phyloP scores from a whole-genome alignment of 805 yeast genomes.

The Spathaspora hagerdaliae region DNA sequence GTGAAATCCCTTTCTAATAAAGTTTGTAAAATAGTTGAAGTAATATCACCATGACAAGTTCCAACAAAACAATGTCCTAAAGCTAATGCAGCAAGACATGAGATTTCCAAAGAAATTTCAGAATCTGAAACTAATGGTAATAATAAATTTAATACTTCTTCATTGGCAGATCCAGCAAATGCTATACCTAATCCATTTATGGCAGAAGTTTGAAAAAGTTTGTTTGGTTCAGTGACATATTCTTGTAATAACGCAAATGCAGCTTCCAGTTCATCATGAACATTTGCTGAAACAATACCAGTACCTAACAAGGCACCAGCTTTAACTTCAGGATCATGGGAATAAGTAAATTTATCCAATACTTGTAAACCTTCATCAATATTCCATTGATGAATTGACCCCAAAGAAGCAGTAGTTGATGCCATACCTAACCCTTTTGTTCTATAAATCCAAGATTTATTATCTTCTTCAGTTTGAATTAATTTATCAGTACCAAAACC shows the following conservation, averaged over 20 bases:
- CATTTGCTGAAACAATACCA: slow-evolving; percentile 88
- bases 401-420: slow-evolving; percentile 88
- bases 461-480: slow-evolving; percentile 68
- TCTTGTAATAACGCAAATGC: slow-evolving; percentile 84
- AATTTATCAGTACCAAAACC: slow-evolving; percentile 88
- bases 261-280: slow-evolving; percentile 94
- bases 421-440: slow-evolving; percentile 90
- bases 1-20: slow-evolving; percentile 76
- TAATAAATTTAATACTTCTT: slow-evolving; percentile 71
- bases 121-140: slow-evolving; percentile 81
- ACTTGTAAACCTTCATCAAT: slow-evolving; percentile 82
- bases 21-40: slow-evolving; percentile 88
- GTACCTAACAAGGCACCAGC: slow-evolving; percentile 97
- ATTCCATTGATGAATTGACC: slow-evolving; percentile 90
- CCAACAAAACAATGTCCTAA: slow-evolving; percentile 95
- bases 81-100: slow-evolving; percentile 84
- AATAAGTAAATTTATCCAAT: slow-evolving; percentile 82
- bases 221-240: slow-evolving; percentile 62
- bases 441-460: slow-evolving; percentile 80
- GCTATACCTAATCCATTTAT: slow-evolving; percentile 91
- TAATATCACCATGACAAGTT: slow-evolving; percentile 89
- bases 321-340: slow-evolving; percentile 80
- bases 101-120: slow-evolving; percentile 68
- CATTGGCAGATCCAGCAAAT: slow-evolving; percentile 90
- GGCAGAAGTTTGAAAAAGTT: slow-evolving; percentile 70